Conservation (phyloP, 2,329 filamentous ascomycete genomes). For the Arthrinium puccinioides region DNA sequence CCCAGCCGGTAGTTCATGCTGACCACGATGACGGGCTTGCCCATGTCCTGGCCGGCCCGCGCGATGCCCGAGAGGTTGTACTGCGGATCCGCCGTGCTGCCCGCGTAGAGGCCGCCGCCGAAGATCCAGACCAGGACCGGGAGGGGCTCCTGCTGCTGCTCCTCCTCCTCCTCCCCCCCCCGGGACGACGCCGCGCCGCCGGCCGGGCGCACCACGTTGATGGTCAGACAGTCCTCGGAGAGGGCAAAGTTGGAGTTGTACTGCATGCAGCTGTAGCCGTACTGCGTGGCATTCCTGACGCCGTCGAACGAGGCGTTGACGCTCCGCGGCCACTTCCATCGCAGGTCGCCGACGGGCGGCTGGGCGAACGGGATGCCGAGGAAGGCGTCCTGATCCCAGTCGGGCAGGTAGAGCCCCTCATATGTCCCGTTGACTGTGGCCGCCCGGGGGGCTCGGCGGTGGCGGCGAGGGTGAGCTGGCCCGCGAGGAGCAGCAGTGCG, state of each 20-base stretch:
- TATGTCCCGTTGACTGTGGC: constrained; percentile 26
- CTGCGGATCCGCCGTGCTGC: constrained; percentile 41
- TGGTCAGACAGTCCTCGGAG: constrained; percentile 40
- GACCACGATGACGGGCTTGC: constrained; percentile 35
- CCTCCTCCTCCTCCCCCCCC: no score
- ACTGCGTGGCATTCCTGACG: constrained; percentile 30
- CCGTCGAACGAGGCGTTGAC: constrained; percentile 31
- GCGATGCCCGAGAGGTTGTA: constrained; percentile 48
- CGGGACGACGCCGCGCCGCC: constrained; percentile 9
- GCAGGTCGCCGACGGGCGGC: constrained; percentile 25
- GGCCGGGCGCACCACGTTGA: constrained; percentile 34
- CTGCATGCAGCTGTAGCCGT: constrained; percentile 39
- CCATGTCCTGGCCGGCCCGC: constrained; percentile 40
- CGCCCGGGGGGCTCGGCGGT: constrained; percentile 9
- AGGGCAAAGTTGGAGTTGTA: constrained; percentile 32
- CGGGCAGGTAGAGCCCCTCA: constrained; percentile 21
- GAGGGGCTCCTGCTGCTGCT: constrained; percentile 37
- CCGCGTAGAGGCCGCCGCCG: constrained; percentile 36
- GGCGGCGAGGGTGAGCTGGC: no score
- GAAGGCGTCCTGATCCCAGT: constrained; percentile 32
- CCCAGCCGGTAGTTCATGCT: constrained; percentile 33
- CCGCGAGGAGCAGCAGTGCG: no score
- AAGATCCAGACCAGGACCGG: constrained; percentile 39
- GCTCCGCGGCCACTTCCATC: constrained; percentile 28
- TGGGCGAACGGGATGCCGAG: constrained; percentile 32